Evolutionary conservation across 805 yeast genomes (phyloP).

Genomic region (Torulaspora quercuum): DNA sequence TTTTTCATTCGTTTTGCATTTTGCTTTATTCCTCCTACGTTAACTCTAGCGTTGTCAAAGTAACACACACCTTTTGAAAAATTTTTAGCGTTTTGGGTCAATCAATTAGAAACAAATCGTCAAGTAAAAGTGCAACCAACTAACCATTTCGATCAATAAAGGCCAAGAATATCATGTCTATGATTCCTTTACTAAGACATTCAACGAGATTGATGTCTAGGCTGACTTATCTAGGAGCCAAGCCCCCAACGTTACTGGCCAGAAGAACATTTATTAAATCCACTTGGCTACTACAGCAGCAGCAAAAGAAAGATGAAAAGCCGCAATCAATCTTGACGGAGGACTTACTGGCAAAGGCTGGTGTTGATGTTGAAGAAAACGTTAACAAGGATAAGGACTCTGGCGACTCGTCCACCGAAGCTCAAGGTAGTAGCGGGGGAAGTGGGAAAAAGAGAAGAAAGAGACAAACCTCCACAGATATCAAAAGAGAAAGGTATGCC

Average conservation of each 20-base stretch:
- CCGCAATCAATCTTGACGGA: conserved; percentile 66
- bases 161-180: conserved; percentile 1
- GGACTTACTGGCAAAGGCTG: conserved; percentile 78
- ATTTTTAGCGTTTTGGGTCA: too few species aligned
- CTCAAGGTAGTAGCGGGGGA: conserved; percentile 14
- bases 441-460: conserved; percentile 43
- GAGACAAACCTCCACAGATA: conserved; percentile 68
- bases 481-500: conserved; percentile 78
- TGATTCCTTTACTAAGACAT: conserved; percentile 6
- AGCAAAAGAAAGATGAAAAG: conserved; percentile 20
- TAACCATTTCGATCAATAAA: too few species aligned
- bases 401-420: conserved; percentile 18
- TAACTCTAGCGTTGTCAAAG: too few species aligned
- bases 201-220: conserved; percentile 8
- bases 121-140: too few species aligned
- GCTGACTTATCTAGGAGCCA: conserved; percentile 1
- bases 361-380: conserved; percentile 58
- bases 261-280: conserved; percentile 6
- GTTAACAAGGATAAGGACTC: conserved; percentile 17
- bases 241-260: conserved; percentile 2
- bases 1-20: conserved; percentile 7
- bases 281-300: conserved; percentile 10
- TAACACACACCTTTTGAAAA: too few species aligned
- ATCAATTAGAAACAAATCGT: too few species aligned
- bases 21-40: conserved; percentile 3